phyloP scores from a whole-genome alignment of 495 filamentous ascomycete genomes.

The Aspergillus steynii region DNA sequence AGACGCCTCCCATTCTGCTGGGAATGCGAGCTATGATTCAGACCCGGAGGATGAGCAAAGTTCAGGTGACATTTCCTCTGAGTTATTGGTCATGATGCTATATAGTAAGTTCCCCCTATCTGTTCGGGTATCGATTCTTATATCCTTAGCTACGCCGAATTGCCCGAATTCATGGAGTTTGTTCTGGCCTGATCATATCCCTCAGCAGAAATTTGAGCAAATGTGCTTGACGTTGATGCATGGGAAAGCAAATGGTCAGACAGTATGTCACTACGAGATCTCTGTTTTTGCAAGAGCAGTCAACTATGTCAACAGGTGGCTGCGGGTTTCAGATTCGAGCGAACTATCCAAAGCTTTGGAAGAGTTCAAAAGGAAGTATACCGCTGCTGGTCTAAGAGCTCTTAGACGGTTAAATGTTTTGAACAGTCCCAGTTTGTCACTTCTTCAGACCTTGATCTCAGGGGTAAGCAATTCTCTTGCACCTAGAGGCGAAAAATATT shows the following conservation, averaged over 20 bases:
- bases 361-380: conserved; percentile 26
- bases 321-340: neutral
- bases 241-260: conserved; percentile 23
- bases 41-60: neutral
- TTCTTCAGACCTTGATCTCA: conserved; percentile 31
- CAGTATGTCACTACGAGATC: conserved; percentile 25
- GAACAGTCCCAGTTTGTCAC: conserved; percentile 25
- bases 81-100: conserved; percentile 33
- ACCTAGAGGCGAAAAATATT: neutral
- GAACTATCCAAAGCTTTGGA: neutral
- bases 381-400: conserved; percentile 21
- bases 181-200: conserved; percentile 34
- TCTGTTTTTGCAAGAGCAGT: conserved; percentile 29
- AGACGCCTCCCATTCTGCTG: neutral
- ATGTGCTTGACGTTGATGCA: conserved; percentile 33
- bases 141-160: conserved; percentile 1
- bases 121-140: neutral
- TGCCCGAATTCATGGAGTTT: conserved; percentile 1
- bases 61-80: conserved; percentile 26
- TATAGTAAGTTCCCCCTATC: conserved; percentile 16
- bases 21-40: neutral
- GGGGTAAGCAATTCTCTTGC: conserved; percentile 20
- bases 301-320: conserved; percentile 6
- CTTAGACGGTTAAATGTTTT: conserved; percentile 26
- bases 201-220: conserved; percentile 23